Conservation (phyloP, 2,329 filamentous ascomycete species). For the Neofusicoccum ribis region DNA sequence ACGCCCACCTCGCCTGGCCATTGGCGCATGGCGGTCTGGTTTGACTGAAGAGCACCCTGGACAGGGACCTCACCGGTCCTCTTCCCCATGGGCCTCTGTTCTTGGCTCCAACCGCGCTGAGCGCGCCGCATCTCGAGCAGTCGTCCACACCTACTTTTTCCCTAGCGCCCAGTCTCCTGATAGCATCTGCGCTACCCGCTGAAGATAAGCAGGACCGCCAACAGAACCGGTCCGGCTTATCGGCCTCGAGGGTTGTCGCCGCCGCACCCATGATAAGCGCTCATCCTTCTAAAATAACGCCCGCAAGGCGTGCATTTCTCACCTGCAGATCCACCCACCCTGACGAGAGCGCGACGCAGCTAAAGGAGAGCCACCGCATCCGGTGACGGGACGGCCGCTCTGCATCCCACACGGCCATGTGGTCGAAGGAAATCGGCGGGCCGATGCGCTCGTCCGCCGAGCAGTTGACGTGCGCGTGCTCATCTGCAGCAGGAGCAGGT, state of each 20-base stretch:
- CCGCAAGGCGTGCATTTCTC: not conserved
- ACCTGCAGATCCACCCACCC: not conserved
- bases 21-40: constrained; percentile 11
- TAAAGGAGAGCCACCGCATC: not conserved
- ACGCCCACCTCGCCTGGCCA: not conserved
- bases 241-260: not conserved
- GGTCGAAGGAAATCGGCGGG: not conserved
- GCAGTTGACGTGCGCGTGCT: not conserved
- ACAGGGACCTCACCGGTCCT: not conserved
- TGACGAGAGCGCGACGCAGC: not conserved
- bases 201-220: not conserved
- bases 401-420: not conserved
- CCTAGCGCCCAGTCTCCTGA: not conserved
- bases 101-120: not conserved
- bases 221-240: not conserved
- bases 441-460: not conserved
- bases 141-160: not conserved
- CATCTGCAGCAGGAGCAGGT: not conserved
- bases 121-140: not conserved
- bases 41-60: not conserved
- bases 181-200: not conserved
- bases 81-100: constrained; percentile 3
- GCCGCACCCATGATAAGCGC: not conserved
- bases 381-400: not conserved
- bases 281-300: not conserved